These are phyloP conservation scores for Xerocomus potaroensis DNA, from an alignment of 768 basidiomycete genomes.

Conservation along the genomic window DNA sequence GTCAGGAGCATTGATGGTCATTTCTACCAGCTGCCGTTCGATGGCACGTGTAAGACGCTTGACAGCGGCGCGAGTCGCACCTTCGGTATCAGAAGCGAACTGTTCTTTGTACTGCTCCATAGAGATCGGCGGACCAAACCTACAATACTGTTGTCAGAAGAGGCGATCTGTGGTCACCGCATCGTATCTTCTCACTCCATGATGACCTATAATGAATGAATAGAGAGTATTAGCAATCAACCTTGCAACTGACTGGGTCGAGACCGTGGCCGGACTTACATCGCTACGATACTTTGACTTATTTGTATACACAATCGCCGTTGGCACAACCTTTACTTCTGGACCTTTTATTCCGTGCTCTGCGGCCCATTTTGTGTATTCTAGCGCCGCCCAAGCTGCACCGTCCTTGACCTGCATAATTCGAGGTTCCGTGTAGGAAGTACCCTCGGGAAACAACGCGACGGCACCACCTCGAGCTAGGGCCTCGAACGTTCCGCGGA, in stretches of 20 bases:
- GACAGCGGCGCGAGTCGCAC: conserved; percentile 70
- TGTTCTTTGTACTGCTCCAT: conserved; percentile 72
- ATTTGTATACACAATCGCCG: conserved; percentile 90
- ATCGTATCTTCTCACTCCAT: conserved; percentile 53
- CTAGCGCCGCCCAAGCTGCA: conserved; percentile 90
- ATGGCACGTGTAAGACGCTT: conserved; percentile 80
- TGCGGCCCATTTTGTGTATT: conserved; percentile 78
- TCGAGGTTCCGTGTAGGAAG: conserved; percentile 88
- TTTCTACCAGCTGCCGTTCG: conserved; percentile 62
- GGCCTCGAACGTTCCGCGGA: conserved; percentile 85
- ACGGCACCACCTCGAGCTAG: conserved; percentile 77
- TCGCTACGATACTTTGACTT: conserved; percentile 92
- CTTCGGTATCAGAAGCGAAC: conserved; percentile 68
- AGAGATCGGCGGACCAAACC: conserved; percentile 79
- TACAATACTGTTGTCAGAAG: conserved; percentile 30
- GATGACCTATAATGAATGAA: conserved; percentile 47
- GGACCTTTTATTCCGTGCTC: conserved; percentile 47
- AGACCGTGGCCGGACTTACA: conserved; percentile 47
- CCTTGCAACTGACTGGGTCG: neutral
- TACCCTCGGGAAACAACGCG: conserved; percentile 92
- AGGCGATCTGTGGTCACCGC: neutral
- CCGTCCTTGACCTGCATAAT: conserved; percentile 95
- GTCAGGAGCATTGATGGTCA: conserved; percentile 89
- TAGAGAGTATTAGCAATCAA: conserved; percentile 12
- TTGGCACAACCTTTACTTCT: conserved; percentile 65